Base-by-base conservation (phyloP, 1,139 yeast genomes). In the Candida buenavistaensis region DNA sequence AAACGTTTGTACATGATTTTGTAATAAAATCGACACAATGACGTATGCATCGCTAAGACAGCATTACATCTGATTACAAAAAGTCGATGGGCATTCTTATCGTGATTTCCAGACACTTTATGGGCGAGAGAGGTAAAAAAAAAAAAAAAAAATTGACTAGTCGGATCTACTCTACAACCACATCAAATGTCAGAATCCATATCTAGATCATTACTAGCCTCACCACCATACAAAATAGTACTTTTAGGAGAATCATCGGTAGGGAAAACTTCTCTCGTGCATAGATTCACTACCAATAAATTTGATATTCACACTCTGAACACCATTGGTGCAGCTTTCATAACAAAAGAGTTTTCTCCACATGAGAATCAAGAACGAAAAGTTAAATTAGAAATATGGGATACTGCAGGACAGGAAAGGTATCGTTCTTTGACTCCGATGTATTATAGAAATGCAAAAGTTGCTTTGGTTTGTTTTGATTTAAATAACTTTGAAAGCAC, bases 331-430 rank as follows among this genome's bases (percentile, higher is more conserved):
- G 76, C 76, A 3, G 76, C 76, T 5, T 70, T 68, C 43, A 63
- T 68, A 33, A 69, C 75, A 8, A 69, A 68, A 45, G 56, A 56
- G 27, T 53, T 52, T 38, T 29, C 44, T 2, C 51, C 64, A 30
- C 42, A 10, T 37, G 40, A 10, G 26, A 43, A 21, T n/a, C 39
- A 48, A 14, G 46, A 47, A 13, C 45, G 49, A 26, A 38, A 38
- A 15, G 41, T 69, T 30, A 65, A 64, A 44, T 62, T 68, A 40
- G 75, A 71, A 42, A 67, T 71, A 39, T 71, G 77, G 77, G 77
- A 71, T 41, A 71, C 77, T n/a, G 76, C 76, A 2, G 77, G 77
- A 22, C 77, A 71, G 47, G 77, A 71, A 40, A 47, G 77, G 30
- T 71, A 71, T 50, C 55, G 67, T 40, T 65, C 72, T 8, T 54